Base-by-base conservation (phyloP, 2,329 filamentous ascomycete species). In the Diaporthe nobilis region DNA sequence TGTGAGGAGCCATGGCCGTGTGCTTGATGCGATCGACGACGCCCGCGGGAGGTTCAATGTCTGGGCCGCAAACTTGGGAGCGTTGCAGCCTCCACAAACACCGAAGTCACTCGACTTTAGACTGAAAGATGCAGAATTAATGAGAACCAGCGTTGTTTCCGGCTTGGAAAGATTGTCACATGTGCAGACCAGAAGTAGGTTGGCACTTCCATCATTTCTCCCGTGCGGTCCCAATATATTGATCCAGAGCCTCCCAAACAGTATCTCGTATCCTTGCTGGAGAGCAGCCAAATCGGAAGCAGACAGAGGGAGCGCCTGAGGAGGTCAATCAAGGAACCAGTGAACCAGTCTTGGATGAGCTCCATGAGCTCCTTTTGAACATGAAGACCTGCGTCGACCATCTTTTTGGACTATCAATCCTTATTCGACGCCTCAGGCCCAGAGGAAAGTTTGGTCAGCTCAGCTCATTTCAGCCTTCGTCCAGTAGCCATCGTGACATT, bases 31-130 rank as follows among this genome's bases (percentile, higher is more conserved):
- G 31, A 61, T 61, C 37, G n/a, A 22, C 31, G 58, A 61, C 58
- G 58, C 58, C 5, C 20, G 10, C 2, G 58, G 58, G 17, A 22
- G 58, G n/a, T 61, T 61, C 58, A 61, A 61, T 61, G 58, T 61
- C 58, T 61, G 58, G 58, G 37, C 58, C 17, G 58, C 58, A n/a
- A 42, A 61, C 20, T 20, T 42, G 1, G 58, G 58, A 1, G 58
- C 58, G 3, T 61, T 61, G 34, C 58, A 42, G 9, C 58, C 58
- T 39, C 58, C 58, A 7, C 58, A 61, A 0, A 42, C 58, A 20
- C 9, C 1, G 31, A 61, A n/a, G 58, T 61, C 58, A 7, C 58
- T 61, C n/a, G 58, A 61, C 20, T 61, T 13, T 39, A 3, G 58
- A n/a, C 34, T 61, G 22, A 37, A 42, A 25, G 58, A 42, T 13